Percentiles rank a stretch among this genome's conserved stretches.
Evolutionary conservation across 2,329 filamentous ascomycete genomes (phyloP).

Genomic region (Clonostachys chloroleuca): DNA sequence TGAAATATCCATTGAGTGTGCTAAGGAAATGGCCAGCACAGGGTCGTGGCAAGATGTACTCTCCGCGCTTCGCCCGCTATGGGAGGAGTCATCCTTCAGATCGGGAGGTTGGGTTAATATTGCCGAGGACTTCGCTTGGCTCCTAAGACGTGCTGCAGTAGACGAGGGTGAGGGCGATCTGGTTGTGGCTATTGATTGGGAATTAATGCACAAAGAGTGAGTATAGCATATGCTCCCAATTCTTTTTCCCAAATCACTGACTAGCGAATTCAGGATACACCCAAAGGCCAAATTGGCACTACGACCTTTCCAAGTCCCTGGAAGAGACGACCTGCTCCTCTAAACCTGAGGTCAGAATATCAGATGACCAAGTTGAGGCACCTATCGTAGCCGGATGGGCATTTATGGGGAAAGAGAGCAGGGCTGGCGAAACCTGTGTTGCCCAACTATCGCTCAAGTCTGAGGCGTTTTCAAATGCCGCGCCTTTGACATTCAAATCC

Average conservation of each 20-base stretch:
- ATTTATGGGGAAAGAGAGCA: conserved; percentile 54
- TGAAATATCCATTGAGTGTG: conserved; percentile 53
- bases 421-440: conserved; percentile 53
- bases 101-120: conserved; percentile 56
- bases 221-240: conserved; percentile 15
- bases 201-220: conserved; percentile 55
- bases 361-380: conserved; percentile 45
- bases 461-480: conserved; percentile 45
- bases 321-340: conserved; percentile 37
- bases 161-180: conserved; percentile 47
- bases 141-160: conserved; percentile 52
- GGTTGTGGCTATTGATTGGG: conserved; percentile 61
- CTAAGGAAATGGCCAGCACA: conserved; percentile 46
- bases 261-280: conserved; percentile 38
- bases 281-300: conserved; percentile 52
- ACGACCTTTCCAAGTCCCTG: conserved; percentile 54
- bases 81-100: conserved; percentile 52
- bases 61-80: conserved; percentile 49
- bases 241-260: background rate
- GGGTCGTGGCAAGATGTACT: conserved; percentile 50
- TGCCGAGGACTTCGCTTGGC: conserved; percentile 57
- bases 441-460: conserved; percentile 57
- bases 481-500: conserved; percentile 44
- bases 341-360: conserved; percentile 45
- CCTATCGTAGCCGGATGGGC: conserved; percentile 51